Evolutionary conservation across 2,329 filamentous ascomycete genomes (phyloP), one percentile per base, ranked within the genome.

Genomic region (Xylaria sp.): DNA sequence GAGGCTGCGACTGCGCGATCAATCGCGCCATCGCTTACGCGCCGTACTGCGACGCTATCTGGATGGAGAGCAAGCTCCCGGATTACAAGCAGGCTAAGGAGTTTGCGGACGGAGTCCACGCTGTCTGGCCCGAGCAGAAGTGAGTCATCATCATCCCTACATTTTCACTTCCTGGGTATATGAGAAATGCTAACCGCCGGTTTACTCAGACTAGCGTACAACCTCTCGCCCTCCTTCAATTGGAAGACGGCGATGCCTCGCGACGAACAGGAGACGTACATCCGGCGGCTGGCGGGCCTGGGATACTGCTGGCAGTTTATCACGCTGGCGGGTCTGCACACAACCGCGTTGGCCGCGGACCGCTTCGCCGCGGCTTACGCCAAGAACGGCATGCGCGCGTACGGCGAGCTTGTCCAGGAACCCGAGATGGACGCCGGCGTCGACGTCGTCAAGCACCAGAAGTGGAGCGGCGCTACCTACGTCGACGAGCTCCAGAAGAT

Each of bases 301-400:
- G 95, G 95, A 66, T 99, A 99, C 86, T 96, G 92, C 87, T 99
- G 95, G 95, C 95, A 99, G 79, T 99, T 99, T 84, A 99, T 99
- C 83, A 99, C 95, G n/a, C 87, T 99, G 47, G 95, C 94, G 4
- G 95, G 95, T 69, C 85, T 99, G 74, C 95, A 99, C 83, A 96
- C 92, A 65, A 97, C 92, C 3, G 95, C 94, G 37, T 87, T 99
- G 54, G 96, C 97, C 80, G 90, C 89, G 72, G 88, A 98, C 80
- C 87, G 89, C 66, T 99, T 99, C 79, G 88, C 92, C 62, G 86
- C 87, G 75, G 91, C 92, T 49, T 99, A 91, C 77, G 84, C 90
- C 59, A 82, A 87, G 76, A 82, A 90, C 62, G 94, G 94, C 59
- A 99, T 99, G 94, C 88, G 93, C 59, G 95, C 94, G 13, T 99